Evolutionary conservation across 768 basidiomycete genomes (phyloP).

Genomic region (Boletus eberwhitei): DNA sequence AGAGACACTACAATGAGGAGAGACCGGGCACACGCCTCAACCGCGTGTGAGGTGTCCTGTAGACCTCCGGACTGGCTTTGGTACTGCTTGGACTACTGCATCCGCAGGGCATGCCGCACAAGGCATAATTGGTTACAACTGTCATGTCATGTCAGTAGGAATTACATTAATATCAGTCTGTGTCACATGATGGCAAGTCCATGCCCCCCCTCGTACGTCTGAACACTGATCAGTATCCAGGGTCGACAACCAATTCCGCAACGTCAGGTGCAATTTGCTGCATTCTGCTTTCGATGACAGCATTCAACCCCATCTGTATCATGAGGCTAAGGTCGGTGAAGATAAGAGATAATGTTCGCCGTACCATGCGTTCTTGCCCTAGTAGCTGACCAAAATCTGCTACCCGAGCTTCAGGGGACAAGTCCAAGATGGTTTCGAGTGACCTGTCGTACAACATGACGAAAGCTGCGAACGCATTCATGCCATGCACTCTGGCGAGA

Average conservation of each 20-base stretch:
- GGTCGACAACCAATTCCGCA: conserved; percentile 10
- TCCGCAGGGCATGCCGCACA: conserved; percentile 15
- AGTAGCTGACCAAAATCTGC: conserved; percentile 45
- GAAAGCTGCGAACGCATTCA: conserved; percentile 71
- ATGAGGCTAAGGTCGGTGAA: conserved; percentile 5
- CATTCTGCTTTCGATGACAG: conserved; percentile 34
- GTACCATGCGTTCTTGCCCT: conserved; percentile 51
- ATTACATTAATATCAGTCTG: conserved; percentile 27
- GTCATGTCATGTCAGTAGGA: conserved; percentile 26
- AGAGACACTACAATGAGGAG: conserved; percentile 1
- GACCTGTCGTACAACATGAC: conserved; percentile 54
- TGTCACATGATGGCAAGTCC: conserved; percentile 7
- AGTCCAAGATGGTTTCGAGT: conserved; percentile 53
- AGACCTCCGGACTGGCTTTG: conserved; percentile 11
- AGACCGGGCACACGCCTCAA: conserved; percentile 8
- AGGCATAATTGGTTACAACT: conserved; percentile 24
- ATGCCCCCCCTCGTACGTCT: conserved; percentile 2
- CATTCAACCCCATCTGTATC: conserved; percentile 35
- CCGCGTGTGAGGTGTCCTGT: conserved; percentile 3
- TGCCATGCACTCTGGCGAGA: conserved; percentile 52
- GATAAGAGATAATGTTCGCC: conserved; percentile 22
- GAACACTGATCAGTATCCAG: conserved; percentile 11
- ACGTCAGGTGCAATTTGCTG: conserved; percentile 25
- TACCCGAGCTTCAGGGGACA: conserved; percentile 45
- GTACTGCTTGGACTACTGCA: conserved; percentile 21